Percentiles rank a stretch among this genome's conserved stretches.
These are phyloP conservation scores for Linum trigynum DNA, from an alignment of 345 rosid species.

Conservation along the genomic window DNA sequence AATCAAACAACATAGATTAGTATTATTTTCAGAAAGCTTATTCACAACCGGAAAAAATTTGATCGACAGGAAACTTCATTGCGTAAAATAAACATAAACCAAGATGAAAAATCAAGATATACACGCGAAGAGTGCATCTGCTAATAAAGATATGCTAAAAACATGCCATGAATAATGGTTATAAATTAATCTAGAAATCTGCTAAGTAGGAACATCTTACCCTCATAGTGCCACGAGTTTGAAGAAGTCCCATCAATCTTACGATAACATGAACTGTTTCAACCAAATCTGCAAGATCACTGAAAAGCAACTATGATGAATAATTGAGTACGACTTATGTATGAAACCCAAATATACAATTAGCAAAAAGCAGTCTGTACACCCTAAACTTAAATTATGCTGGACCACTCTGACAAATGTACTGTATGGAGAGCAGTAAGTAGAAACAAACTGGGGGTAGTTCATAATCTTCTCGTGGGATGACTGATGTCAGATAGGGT, in stretches of 20 bases:
- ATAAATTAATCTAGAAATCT: slow-evolving; percentile 2
- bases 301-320: slow-evolving; percentile 29
- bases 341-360: neutral
- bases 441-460: too few species aligned
- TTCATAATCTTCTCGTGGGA: too few species aligned
- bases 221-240: slow-evolving; percentile 82
- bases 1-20: slow-evolving; percentile 7
- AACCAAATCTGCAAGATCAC: slow-evolving; percentile 90
- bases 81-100: neutral
- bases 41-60: too few species aligned
- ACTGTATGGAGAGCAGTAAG: neutral
- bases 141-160: too few species aligned
- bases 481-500: too few species aligned
- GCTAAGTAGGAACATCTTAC: slow-evolving; percentile 35
- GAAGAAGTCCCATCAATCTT: slow-evolving; percentile 82
- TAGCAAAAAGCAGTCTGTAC: neutral
- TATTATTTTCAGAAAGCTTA: neutral
- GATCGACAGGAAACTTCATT: neutral
- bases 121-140: neutral
- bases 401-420: neutral
- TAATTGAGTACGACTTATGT: neutral
- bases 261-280: slow-evolving; percentile 57
- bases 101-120: neutral
- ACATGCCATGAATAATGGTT: neutral
- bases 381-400: neutral